A percentile compares a stretch with the other conserved stretches of the same genome.
Evolutionary conservation across 345 rosid genomes (phyloP).

Genomic region (Raphanus sativus): DNA sequence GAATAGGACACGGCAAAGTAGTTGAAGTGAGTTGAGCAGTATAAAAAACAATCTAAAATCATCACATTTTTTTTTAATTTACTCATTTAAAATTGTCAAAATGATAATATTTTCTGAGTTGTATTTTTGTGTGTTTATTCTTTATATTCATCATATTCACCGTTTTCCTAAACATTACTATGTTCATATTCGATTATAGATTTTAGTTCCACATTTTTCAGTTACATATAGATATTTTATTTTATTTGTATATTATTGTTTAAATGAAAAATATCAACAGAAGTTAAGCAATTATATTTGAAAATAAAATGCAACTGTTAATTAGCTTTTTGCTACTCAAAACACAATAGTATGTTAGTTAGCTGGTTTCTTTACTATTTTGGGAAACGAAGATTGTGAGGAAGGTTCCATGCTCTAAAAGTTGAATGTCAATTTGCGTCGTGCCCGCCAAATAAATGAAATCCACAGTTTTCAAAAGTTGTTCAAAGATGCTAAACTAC

Average conservation of each 20-base stretch:
- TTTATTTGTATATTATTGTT: neutral
- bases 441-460: slow-evolving; percentile 34
- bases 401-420: slow-evolving; percentile 15
- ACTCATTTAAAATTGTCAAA: no score
- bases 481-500: slow-evolving; percentile 20
- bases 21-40: no score
- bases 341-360: neutral
- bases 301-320: neutral
- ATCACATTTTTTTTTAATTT: no score
- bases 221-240: neutral
- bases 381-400: neutral
- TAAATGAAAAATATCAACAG: neutral
- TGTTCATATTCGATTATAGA: neutral
- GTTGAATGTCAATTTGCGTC: neutral
- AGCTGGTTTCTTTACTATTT: neutral
- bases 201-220: neutral
- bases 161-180: neutral
- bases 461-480: slow-evolving; percentile 8
- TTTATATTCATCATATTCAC: no score
- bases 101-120: no score
- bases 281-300: neutral
- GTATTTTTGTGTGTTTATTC: neutral
- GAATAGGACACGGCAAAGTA: neutral
- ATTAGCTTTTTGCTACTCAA: neutral
- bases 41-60: no score